These are phyloP conservation scores for Sclerotinia sclerotiorum DNA, from an alignment of 2,329 filamentous ascomycete species.

Conservation along the genomic window DNA sequence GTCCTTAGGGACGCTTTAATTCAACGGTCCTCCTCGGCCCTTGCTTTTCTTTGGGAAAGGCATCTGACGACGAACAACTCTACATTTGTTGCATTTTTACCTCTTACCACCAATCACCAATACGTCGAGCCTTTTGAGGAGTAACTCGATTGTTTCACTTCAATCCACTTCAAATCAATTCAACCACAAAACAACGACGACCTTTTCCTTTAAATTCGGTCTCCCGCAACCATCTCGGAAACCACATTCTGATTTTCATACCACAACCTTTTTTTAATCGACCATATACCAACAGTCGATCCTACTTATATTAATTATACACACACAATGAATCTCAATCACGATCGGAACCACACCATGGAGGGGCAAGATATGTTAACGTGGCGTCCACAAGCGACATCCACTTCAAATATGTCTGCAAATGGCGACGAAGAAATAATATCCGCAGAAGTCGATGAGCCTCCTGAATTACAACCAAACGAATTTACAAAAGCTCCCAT, in stretches of 20 bases:
- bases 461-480: constrained; percentile 60
- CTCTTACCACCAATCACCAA: not conserved
- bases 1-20: constrained; percentile 49
- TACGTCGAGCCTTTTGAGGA: not conserved
- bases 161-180: constrained; percentile 8
- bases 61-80: constrained; percentile 25
- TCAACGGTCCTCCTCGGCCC: constrained; percentile 30
- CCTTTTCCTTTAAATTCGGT: constrained; percentile 8
- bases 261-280: not conserved
- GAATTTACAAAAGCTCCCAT: constrained; percentile 42
- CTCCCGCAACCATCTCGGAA: not conserved
- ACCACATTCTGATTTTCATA: not conserved
- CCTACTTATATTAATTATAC: constrained; percentile 24
- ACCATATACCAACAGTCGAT: constrained; percentile 10
- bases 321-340: constrained; percentile 26
- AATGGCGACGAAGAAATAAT: constrained; percentile 61
- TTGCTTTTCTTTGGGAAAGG: constrained; percentile 24
- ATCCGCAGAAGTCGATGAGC: constrained; percentile 77
- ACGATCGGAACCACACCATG: constrained; percentile 33
- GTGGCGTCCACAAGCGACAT: constrained; percentile 46
- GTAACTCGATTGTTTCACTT: constrained; percentile 14
- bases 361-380: constrained; percentile 43
- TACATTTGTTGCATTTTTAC: not conserved
- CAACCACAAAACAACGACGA: constrained; percentile 1
- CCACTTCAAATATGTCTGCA: constrained; percentile 35